phyloP scores from a whole-genome alignment of 192 early-diverging fungal genomes.

The Dimargaris xerosporica region DNA sequence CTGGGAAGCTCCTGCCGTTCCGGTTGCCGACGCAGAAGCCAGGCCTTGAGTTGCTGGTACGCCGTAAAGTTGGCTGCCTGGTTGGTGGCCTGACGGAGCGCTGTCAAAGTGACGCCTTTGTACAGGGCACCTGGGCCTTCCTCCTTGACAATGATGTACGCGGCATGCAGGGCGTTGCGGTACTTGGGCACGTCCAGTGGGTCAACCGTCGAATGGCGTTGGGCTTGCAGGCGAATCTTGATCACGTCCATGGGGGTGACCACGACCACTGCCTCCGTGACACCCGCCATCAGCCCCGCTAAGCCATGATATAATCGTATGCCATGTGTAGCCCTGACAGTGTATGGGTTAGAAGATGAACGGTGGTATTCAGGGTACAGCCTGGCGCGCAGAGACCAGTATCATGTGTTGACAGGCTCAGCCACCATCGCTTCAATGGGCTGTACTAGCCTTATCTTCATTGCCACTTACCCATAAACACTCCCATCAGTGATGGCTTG shows the following conservation, averaged over 20 bases:
- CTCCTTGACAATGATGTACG: slow-evolving; percentile 80
- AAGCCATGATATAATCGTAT: slow-evolving; percentile 11
- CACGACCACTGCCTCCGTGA: slow-evolving; percentile 84
- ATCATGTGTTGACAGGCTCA: no score
- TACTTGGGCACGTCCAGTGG: slow-evolving; percentile 95
- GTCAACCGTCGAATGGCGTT: slow-evolving; percentile 90
- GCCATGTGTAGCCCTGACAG: not conserved
- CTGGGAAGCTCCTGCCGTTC: slow-evolving; percentile 58
- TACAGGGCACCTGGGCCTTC: slow-evolving; percentile 80
- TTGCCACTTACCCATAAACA: slow-evolving; percentile 50
- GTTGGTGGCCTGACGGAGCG: slow-evolving; percentile 89
- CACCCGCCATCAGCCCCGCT: slow-evolving; percentile 85
- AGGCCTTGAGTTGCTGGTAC: slow-evolving; percentile 82
- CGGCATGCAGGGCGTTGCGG: slow-evolving; percentile 82
- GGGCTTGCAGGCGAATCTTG: slow-evolving; percentile 96
- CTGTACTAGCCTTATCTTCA: no score
- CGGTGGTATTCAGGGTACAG: no score
- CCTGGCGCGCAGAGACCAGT: no score
- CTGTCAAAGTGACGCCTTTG: slow-evolving; percentile 88
- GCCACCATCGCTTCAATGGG: no score
- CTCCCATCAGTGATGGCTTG: slow-evolving; percentile 43
- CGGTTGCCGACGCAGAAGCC: slow-evolving; percentile 50
- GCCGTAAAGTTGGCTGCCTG: slow-evolving; percentile 98
- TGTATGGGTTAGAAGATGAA: slow-evolving; percentile 13
- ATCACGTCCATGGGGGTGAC: slow-evolving; percentile 99